Conservation (phyloP, 495 filamentous ascomycete species). For the Elaphomyces granulatus region DNA sequence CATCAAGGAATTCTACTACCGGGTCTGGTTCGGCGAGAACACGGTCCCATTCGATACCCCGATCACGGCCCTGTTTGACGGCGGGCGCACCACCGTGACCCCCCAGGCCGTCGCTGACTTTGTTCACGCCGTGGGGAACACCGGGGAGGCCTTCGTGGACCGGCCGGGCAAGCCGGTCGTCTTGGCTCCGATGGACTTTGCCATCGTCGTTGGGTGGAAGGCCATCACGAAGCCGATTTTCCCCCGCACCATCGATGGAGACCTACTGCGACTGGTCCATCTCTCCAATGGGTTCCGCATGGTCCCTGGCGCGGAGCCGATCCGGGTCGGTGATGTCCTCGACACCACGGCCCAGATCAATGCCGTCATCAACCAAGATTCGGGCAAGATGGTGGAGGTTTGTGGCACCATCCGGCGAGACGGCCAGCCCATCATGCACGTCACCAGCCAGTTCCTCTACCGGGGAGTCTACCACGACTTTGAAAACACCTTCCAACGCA, state of each 20-base stretch:
- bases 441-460: constrained; percentile 95
- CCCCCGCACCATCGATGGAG: constrained; percentile 84
- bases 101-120: constrained; percentile 92
- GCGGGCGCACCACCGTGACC: constrained; percentile 73
- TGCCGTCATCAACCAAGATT: constrained; percentile 93
- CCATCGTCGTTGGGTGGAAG: constrained; percentile 97
- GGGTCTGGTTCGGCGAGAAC: constrained; percentile 89
- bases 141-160: constrained; percentile 95
- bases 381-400: constrained; percentile 98
- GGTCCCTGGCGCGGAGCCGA: constrained; percentile 85
- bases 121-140: constrained; percentile 95
- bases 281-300: constrained; percentile 95
- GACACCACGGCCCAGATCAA: constrained; percentile 93
- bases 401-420: constrained; percentile 88
- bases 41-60: constrained; percentile 66
- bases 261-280: constrained; percentile 88
- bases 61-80: constrained; percentile 75
- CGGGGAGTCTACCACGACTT: constrained; percentile 84
- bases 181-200: constrained; percentile 96
- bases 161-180: constrained; percentile 89
- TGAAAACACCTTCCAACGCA: constrained; percentile 96
- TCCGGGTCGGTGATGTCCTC: constrained; percentile 87
- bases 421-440: constrained; percentile 88
- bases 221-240: constrained; percentile 98
- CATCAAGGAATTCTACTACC: constrained; percentile 86